phyloP scores from a whole-genome alignment of 208 protist species.

The Trypanosomatidae sp. region DNA sequence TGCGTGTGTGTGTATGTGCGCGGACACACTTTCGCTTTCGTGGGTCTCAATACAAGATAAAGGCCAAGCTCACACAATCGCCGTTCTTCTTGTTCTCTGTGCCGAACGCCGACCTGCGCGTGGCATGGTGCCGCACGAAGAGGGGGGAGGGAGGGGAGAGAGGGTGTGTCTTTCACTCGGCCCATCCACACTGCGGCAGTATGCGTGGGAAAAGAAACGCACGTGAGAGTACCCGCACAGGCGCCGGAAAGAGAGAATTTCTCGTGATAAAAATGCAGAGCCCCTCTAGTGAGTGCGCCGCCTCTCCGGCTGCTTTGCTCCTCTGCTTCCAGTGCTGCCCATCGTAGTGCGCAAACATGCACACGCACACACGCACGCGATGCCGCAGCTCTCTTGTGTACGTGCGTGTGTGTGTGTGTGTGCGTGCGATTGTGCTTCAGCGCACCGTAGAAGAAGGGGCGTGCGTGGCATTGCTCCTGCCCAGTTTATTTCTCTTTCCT shows the following conservation, averaged over 20 bases:
- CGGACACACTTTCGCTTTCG: neutral
- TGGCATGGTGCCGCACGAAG: neutral
- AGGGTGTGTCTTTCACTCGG: too few relatives aligned
- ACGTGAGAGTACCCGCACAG: too few relatives aligned
- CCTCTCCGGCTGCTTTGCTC: neutral
- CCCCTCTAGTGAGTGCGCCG: neutral
- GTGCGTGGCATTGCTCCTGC: neutral
- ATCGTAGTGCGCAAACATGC: neutral
- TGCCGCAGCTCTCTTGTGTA: too few relatives aligned
- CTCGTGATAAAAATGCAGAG: neutral
- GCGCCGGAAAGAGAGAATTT: too few relatives aligned
- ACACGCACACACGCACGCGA: neutral
- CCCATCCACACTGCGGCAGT: too few relatives aligned
- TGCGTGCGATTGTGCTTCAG: neutral
- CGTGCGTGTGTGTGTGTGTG: neutral
- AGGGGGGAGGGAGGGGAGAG: too few relatives aligned
- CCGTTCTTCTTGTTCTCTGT: neutral
- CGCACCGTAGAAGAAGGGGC: neutral
- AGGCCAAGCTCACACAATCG: neutral
- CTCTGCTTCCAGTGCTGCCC: neutral
- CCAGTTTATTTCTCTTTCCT: neutral
- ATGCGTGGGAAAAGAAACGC: too few relatives aligned
- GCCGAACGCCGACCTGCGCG: neutral
- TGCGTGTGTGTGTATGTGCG: constrained; percentile 1
- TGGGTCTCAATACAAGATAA: neutral